phyloP scores from a whole-genome alignment of 2,329 filamentous ascomycete genomes.

The Seiridium cupressi region DNA sequence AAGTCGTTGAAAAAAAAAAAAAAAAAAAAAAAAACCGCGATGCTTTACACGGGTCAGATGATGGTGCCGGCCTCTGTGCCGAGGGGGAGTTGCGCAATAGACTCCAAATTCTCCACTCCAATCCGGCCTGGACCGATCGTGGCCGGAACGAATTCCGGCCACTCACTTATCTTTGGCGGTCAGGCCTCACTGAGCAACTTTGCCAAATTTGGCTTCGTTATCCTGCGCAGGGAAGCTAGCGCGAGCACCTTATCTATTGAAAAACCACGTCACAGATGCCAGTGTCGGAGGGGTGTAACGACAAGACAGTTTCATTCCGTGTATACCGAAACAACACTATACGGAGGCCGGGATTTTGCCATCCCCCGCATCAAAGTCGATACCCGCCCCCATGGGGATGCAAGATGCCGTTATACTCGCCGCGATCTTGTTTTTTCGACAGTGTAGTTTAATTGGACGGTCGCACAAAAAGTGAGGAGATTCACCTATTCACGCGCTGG shows the following conservation, averaged over 20 bases:
- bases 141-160: constrained; percentile 8
- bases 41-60: background rate
- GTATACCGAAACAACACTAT: too few relatives aligned
- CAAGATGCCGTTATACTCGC: too few relatives aligned
- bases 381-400: too few relatives aligned
- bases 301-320: too few relatives aligned
- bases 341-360: too few relatives aligned
- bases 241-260: background rate
- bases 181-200: background rate
- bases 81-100: constrained; percentile 4
- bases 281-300: too few relatives aligned
- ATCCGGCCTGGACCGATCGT: constrained; percentile 2
- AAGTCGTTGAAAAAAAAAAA: background rate
- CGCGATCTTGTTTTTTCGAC: too few relatives aligned
- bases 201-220: constrained; percentile 1
- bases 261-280: too few relatives aligned
- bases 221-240: background rate
- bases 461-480: too few relatives aligned
- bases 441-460: too few relatives aligned
- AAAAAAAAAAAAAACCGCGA: background rate
- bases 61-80: constrained; percentile 1
- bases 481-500: too few relatives aligned
- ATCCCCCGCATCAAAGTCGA: too few relatives aligned
- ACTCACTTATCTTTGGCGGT: background rate
- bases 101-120: background rate